Evolutionary conservation across 177 flowering plant species (phyloP).

Genomic region (Vitis hybrid): DNA sequence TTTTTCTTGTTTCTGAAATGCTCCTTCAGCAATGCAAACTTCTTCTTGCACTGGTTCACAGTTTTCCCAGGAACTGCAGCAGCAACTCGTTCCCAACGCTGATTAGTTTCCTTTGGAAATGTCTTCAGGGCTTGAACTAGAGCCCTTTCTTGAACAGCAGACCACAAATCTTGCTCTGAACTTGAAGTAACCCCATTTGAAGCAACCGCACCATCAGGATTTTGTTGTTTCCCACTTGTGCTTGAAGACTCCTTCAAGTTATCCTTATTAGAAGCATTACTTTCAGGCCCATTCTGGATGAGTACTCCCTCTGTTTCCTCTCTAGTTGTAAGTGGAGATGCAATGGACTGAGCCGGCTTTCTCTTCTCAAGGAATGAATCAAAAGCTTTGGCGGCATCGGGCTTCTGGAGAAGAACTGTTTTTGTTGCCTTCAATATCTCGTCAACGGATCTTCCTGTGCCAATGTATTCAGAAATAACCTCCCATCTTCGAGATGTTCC

Average conservation of each 20-base stretch:
- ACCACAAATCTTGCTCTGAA: constrained; percentile 80
- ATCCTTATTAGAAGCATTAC: constrained; percentile 15
- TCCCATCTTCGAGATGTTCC: constrained; percentile 99
- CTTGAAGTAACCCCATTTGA: constrained; percentile 43
- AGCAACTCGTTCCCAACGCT: constrained; percentile 93
- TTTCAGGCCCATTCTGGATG: constrained; percentile 16
- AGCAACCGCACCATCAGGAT: constrained; percentile 18
- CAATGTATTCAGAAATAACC: constrained; percentile 89
- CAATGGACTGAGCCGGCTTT: constrained; percentile 73
- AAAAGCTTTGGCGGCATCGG: constrained; percentile 83
- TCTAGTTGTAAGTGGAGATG: constrained; percentile 78
- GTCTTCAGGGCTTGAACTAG: constrained; percentile 91
- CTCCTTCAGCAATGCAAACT: constrained; percentile 75
- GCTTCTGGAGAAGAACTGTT: constrained; percentile 93
- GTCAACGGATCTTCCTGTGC: constrained; percentile 92
- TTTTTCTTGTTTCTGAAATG: constrained; percentile 83
- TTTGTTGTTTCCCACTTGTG: constrained; percentile 20
- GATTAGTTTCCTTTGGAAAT: constrained; percentile 78
- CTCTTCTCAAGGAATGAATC: constrained; percentile 95
- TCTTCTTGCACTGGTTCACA: constrained; percentile 89
- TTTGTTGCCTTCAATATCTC: constrained; percentile 98
- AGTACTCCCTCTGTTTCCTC: constrained; percentile 48
- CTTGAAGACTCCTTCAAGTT: constrained; percentile 31
- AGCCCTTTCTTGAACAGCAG: constrained; percentile 84
- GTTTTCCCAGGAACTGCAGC: constrained; percentile 95